A percentile compares a stretch with the other conserved stretches of the same genome.
phyloP scores from a whole-genome alignment of 2,329 filamentous ascomycete species.

The Aureobasidium musti region DNA sequence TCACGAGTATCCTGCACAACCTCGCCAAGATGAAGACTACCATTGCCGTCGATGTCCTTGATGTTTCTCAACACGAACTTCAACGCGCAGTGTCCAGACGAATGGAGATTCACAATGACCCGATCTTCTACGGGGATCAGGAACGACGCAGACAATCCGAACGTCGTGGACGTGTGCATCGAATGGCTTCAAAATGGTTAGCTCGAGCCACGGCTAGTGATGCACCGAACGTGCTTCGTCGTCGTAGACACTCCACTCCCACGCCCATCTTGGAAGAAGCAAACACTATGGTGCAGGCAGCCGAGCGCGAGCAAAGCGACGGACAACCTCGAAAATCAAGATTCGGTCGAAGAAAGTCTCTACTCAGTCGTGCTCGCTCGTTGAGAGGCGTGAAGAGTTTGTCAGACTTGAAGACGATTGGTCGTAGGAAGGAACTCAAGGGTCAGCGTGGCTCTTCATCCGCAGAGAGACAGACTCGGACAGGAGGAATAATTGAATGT shows the following conservation, averaged over 20 bases:
- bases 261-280: background rate
- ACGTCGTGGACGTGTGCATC: background rate
- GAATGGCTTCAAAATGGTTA: background rate
- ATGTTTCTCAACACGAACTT: background rate
- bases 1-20: background rate
- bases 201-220: background rate
- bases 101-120: background rate
- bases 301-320: background rate
- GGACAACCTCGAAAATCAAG: background rate
- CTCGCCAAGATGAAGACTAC: background rate
- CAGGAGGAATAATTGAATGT: background rate
- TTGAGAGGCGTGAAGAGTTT: slow-evolving; percentile 9
- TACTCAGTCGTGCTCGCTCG: slow-evolving; percentile 14
- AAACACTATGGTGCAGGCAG: background rate
- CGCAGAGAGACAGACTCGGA: background rate
- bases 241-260: slow-evolving; percentile 7
- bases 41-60: background rate
- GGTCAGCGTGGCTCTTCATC: too few species aligned
- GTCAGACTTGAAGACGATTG: background rate
- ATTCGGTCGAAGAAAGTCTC: background rate
- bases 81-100: background rate
- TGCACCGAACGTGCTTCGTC: background rate
- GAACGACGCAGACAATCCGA: background rate
- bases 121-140: background rate
- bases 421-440: background rate